Percentiles rank a stretch among this genome's conserved stretches.
Evolutionary conservation across 2,329 filamentous ascomycete genomes (phyloP).

Genomic region (Ophiocordyceps polyrhachis-furcata): DNA sequence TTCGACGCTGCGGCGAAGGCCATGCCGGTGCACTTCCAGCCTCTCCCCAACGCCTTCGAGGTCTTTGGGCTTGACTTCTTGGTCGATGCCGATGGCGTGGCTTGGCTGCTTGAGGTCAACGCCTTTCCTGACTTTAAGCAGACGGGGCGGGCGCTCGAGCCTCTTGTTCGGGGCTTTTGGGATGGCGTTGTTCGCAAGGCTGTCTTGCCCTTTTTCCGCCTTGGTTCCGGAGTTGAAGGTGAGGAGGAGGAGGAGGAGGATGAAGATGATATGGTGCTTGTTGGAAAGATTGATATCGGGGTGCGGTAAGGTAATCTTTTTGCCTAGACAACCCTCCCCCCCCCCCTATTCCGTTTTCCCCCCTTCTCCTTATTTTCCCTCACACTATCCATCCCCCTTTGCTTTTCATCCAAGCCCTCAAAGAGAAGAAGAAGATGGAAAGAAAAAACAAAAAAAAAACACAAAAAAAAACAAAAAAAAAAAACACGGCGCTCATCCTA

Average conservation of each 20-base stretch:
- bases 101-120: constrained; percentile 81
- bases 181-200: constrained; percentile 49
- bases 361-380: too few relatives aligned
- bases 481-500: too few relatives aligned
- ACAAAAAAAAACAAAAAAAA: too few relatives aligned
- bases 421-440: too few relatives aligned
- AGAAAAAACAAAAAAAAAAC: too few relatives aligned
- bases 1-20: constrained; percentile 74
- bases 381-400: too few relatives aligned
- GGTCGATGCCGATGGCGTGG: constrained; percentile 43
- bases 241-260: constrained; percentile 11
- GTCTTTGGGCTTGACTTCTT: constrained; percentile 84
- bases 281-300: constrained; percentile 34
- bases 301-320: too few relatives aligned
- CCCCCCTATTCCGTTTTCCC: too few relatives aligned
- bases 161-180: constrained; percentile 60
- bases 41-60: constrained; percentile 76
- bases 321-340: too few relatives aligned
- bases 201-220: constrained; percentile 47
- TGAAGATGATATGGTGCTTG: constrained; percentile 27
- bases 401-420: too few relatives aligned
- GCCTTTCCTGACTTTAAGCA: constrained; percentile 93
- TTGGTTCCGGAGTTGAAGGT: constrained; percentile 4
- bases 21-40: constrained; percentile 84
- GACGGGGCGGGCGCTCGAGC: constrained; percentile 64